Evolutionary conservation across 2,329 filamentous ascomycete genomes (phyloP).

Genomic region (Diaporthe velutina): DNA sequence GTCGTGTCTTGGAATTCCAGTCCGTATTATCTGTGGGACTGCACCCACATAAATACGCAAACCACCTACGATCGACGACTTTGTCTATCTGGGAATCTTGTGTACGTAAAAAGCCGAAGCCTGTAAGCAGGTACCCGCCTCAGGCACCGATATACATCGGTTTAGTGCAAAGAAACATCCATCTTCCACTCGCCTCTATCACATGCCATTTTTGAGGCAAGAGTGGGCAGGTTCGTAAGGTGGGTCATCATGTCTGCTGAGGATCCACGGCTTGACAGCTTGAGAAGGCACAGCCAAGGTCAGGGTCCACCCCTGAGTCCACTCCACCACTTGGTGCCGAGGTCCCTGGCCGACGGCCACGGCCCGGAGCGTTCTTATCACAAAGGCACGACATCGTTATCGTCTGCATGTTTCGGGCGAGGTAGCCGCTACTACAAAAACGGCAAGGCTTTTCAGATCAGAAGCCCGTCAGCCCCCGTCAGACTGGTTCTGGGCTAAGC

Average conservation of each 20-base stretch:
- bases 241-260: background rate
- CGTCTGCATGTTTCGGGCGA: background rate
- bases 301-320: constrained; percentile 14
- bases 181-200: background rate
- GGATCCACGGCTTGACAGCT: background rate
- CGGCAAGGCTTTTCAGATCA: background rate
- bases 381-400: constrained; percentile 17
- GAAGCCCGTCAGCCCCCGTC: constrained; percentile 11
- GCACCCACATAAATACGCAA: no score
- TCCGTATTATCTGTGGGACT: background rate
- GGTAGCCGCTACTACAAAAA: background rate
- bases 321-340: background rate
- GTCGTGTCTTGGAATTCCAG: no score
- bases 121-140: background rate
- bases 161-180: background rate
- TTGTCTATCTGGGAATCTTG: background rate
- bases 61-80: background rate
- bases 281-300: background rate
- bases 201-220: background rate
- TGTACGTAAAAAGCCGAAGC: background rate
- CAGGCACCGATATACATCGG: background rate
- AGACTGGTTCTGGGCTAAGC: background rate
- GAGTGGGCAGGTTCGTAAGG: background rate
- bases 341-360: constrained; percentile 7
- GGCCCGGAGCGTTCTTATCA: constrained; percentile 12